These are phyloP conservation scores for Tolypocladium tundrense DNA, from an alignment of 2,329 filamentous ascomycete genomes.

Conservation along the genomic window DNA sequence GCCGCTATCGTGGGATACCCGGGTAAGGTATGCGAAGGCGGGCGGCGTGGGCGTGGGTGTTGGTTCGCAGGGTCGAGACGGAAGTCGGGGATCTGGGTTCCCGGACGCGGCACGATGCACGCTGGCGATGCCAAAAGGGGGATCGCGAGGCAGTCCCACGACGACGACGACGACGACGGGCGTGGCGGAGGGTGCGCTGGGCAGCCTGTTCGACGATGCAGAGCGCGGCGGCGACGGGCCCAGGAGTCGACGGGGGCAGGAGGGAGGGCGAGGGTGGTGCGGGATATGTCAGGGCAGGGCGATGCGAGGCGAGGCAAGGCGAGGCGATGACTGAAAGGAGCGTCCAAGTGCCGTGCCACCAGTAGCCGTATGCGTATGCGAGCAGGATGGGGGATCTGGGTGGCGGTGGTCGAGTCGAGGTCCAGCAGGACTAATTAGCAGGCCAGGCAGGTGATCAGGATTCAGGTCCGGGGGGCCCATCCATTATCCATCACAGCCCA, in stretches of 20 bases:
- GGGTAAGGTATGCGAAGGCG: neutral
- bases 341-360: slow-evolving; percentile 2
- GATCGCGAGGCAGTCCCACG: neutral
- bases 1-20: neutral
- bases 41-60: neutral
- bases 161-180: neutral
- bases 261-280: neutral
- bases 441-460: neutral
- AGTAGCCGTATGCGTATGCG: neutral
- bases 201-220: neutral
- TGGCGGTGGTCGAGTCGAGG: neutral
- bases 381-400: neutral
- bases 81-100: neutral
- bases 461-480: no score
- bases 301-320: neutral
- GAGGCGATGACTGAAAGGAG: neutral
- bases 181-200: neutral
- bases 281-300: slow-evolving; percentile 2
- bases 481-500: no score
- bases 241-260: neutral
- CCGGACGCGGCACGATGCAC: no score
- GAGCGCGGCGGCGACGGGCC: neutral
- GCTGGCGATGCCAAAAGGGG: neutral
- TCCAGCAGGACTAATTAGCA: neutral
- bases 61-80: neutral